A percentile compares a stretch with the other conserved stretches of the same genome.
Evolutionary conservation across 768 basidiomycete genomes (phyloP).

Genomic region (Pholiota microspora): DNA sequence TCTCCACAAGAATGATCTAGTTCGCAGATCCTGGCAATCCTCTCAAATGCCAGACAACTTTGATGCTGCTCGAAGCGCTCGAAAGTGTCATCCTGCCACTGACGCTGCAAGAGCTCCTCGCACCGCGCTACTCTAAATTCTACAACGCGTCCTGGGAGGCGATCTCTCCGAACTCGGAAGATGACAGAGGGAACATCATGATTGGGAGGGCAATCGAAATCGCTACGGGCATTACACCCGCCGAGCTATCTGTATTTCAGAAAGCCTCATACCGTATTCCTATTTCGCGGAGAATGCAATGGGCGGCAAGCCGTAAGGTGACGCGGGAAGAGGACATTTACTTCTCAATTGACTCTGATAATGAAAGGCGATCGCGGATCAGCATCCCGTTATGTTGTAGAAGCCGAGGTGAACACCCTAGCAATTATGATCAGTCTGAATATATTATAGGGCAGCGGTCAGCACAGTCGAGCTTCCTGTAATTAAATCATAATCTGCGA

Average conservation of each 20-base stretch:
- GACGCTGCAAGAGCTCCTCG: slow-evolving; percentile 16
- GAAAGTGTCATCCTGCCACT: no score
- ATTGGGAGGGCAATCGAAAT: neutral
- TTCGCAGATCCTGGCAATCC: no score
- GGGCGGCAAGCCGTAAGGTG: slow-evolving; percentile 8
- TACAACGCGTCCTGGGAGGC: slow-evolving; percentile 6
- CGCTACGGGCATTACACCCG: slow-evolving; percentile 1
- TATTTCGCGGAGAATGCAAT: slow-evolving; percentile 7
- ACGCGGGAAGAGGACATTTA: slow-evolving; percentile 11
- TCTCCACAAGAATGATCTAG: no score
- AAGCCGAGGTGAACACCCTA: no score
- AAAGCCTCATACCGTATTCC: neutral
- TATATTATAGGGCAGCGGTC: no score
- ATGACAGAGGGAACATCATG: neutral
- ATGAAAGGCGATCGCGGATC: slow-evolving; percentile 11
- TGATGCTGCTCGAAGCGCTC: no score
- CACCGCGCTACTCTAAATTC: slow-evolving; percentile 3
- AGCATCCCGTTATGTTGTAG: no score
- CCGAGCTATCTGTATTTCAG: neutral
- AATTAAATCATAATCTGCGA: no score
- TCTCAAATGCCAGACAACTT: no score
- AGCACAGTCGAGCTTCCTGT: no score
- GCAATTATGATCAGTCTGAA: no score
- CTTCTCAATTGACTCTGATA: slow-evolving; percentile 14
- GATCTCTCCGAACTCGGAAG: neutral